These are phyloP conservation scores for Saitozyma podzolica DNA, from an alignment of 768 basidiomycete species.

Conservation along the genomic window DNA sequence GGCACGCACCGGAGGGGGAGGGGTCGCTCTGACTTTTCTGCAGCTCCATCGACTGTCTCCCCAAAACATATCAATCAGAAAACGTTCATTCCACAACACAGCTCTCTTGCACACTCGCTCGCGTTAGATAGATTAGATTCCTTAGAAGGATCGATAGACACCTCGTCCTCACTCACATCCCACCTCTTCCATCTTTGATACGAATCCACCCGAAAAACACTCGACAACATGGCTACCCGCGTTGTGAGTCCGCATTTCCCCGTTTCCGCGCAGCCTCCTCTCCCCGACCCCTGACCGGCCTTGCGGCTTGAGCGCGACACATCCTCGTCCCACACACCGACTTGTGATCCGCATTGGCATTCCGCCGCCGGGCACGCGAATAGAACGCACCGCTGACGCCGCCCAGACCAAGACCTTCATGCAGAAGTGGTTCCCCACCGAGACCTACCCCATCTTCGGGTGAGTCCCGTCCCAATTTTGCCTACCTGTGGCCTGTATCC, in stretches of 20 bases:
- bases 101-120: too few species aligned
- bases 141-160: too few species aligned
- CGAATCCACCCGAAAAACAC: neutral
- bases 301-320: neutral
- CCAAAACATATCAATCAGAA: too few species aligned
- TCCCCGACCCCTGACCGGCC: neutral
- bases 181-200: neutral
- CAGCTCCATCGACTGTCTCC: too few species aligned
- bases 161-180: neutral
- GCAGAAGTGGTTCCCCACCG: slow-evolving; percentile 69
- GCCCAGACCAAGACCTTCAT: slow-evolving; percentile 8
- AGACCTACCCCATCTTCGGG: slow-evolving; percentile 56
- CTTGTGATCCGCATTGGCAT: too few species aligned
- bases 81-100: too few species aligned
- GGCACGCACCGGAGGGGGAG: too few species aligned
- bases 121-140: too few species aligned
- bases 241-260: neutral
- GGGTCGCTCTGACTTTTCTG: too few species aligned
- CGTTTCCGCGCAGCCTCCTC: neutral
- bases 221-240: neutral
- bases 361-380: too few species aligned
- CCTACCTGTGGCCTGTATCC: slow-evolving; percentile 60
- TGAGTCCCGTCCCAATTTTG: neutral
- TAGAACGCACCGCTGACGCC: neutral
- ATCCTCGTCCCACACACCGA: neutral